Evolutionary conservation across 805 yeast species (phyloP).

Genomic region (Pichia cabralensis): DNA sequence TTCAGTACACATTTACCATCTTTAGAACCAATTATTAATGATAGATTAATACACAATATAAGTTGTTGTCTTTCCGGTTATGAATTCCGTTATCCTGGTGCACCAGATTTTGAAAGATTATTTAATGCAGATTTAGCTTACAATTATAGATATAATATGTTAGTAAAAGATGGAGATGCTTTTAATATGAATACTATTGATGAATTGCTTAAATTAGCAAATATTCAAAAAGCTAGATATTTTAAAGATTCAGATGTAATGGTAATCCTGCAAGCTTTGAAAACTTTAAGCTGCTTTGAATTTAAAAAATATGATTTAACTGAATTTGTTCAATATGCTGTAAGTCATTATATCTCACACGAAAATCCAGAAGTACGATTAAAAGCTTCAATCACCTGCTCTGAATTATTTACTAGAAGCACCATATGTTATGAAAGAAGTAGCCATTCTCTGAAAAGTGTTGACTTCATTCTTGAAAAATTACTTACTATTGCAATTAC

Average conservation of each 20-base stretch:
- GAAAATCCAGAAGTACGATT: slow-evolving; percentile 70
- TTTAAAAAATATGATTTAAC: slow-evolving; percentile 69
- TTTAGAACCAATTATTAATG: slow-evolving; percentile 60
- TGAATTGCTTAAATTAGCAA: slow-evolving; percentile 16
- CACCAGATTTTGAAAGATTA: slow-evolving; percentile 56
- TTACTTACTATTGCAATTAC: slow-evolving; percentile 76
- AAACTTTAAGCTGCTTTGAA: slow-evolving; percentile 64
- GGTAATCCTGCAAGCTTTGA: slow-evolving; percentile 67
- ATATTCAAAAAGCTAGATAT: slow-evolving; percentile 14
- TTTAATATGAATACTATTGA: slow-evolving; percentile 11
- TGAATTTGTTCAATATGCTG: slow-evolving; percentile 80
- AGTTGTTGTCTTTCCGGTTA: slow-evolving; percentile 75
- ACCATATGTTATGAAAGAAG: slow-evolving; percentile 81
- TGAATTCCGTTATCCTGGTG: slow-evolving; percentile 74
- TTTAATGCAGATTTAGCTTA: slow-evolving; percentile 60
- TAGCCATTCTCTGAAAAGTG: slow-evolving; percentile 70
- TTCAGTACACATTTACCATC: slow-evolving; percentile 73
- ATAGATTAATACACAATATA: slow-evolving; percentile 57
- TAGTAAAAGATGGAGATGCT: slow-evolving; percentile 53
- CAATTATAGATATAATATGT: slow-evolving; percentile 67
- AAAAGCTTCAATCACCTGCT: slow-evolving; percentile 76
- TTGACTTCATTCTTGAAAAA: slow-evolving; percentile 74
- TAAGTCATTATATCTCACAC: slow-evolving; percentile 76
- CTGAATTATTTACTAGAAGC: slow-evolving; percentile 65
- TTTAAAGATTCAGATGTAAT: slow-evolving; percentile 24